Conservation (phyloP, 2,329 filamentous ascomycete species). For the Domatiomyces catenatus region DNA sequence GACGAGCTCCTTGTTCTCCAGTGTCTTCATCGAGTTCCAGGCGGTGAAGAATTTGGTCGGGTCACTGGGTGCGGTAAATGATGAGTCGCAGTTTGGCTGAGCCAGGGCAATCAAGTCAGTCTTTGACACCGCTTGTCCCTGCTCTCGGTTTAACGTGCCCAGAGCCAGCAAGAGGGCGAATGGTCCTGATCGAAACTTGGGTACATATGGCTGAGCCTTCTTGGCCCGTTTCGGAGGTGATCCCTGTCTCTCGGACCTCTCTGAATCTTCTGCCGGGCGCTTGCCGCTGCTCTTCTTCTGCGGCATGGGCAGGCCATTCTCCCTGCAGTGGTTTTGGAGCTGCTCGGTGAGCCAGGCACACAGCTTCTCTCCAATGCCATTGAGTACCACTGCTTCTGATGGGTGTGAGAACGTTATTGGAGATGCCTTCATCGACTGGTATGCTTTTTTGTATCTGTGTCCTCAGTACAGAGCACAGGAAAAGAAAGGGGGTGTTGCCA, state of each 20-base stretch:
- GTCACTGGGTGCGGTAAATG: conserved; percentile 53
- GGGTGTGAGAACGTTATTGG: conserved; percentile 58
- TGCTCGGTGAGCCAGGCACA: conserved; percentile 52
- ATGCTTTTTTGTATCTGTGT: conserved; percentile 56
- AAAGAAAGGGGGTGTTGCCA: not conserved
- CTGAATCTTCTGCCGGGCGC: conserved; percentile 19
- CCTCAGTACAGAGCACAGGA: not conserved
- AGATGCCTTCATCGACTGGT: conserved; percentile 60
- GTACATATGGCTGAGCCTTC: conserved; percentile 53
- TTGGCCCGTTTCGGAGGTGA: conserved; percentile 37
- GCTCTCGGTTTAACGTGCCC: conserved; percentile 41
- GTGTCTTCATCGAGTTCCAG: conserved; percentile 68
- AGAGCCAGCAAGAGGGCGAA: conserved; percentile 59
- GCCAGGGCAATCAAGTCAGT: conserved; percentile 51
- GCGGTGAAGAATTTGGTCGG: conserved; percentile 60
- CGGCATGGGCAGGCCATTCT: conserved; percentile 55
- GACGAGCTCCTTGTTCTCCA: conserved; percentile 58
- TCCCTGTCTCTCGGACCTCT: conserved; percentile 19
- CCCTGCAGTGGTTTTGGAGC: conserved; percentile 41
- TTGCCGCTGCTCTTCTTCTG: conserved; percentile 24
- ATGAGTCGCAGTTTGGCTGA: conserved; percentile 57
- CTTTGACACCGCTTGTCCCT: conserved; percentile 48
- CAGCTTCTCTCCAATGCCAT: conserved; percentile 57
- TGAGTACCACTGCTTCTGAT: conserved; percentile 55
- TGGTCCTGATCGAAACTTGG: conserved; percentile 53